A percentile compares a stretch with the other conserved stretches of the same genome.
phyloP scores from a whole-genome alignment of 768 basidiomycete genomes.

The Trametes coccinea region DNA sequence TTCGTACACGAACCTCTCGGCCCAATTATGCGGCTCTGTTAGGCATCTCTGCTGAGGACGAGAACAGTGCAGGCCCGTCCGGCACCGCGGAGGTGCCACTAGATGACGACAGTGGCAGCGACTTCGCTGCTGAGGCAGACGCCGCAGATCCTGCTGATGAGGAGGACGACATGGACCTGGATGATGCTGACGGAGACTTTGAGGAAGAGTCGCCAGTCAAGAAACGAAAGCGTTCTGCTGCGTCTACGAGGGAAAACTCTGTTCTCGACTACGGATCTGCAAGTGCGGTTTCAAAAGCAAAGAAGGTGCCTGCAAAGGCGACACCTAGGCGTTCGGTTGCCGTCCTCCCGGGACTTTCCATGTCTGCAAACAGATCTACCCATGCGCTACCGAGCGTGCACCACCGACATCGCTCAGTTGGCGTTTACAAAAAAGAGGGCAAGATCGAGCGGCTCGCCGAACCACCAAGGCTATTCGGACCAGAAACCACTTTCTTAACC shows the following conservation, averaged over 20 bases:
- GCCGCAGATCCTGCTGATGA: constrained; percentile 31
- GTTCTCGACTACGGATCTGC: constrained; percentile 13
- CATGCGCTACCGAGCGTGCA: constrained; percentile 52
- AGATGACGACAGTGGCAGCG: constrained; percentile 50
- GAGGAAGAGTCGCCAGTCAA: constrained; percentile 26
- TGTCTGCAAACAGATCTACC: constrained; percentile 28
- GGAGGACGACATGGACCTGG: constrained; percentile 35
- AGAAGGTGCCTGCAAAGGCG: constrained; percentile 26
- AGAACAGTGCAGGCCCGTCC: constrained; percentile 42
- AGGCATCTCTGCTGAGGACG: constrained; percentile 33
- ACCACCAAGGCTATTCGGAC: constrained; percentile 51
- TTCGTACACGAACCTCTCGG: constrained; percentile 55
- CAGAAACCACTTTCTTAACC: constrained; percentile 45
- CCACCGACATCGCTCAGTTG: constrained; percentile 71
- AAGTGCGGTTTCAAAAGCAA: constrained; percentile 9
- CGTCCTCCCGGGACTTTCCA: constrained; percentile 31
- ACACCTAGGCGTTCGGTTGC: constrained; percentile 6
- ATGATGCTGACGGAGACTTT: constrained; percentile 25
- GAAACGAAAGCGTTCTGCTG: constrained; percentile 20
- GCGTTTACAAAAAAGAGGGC: constrained; percentile 52
- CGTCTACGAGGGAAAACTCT: constrained; percentile 18
- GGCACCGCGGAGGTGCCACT: constrained; percentile 28
- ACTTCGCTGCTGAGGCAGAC: constrained; percentile 52
- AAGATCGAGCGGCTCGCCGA: constrained; percentile 59
- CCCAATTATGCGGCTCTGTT: constrained; percentile 49